These are phyloP conservation scores for Apium graveolens DNA, from an alignment of 129 eudicot species.

Conservation along the genomic window DNA sequence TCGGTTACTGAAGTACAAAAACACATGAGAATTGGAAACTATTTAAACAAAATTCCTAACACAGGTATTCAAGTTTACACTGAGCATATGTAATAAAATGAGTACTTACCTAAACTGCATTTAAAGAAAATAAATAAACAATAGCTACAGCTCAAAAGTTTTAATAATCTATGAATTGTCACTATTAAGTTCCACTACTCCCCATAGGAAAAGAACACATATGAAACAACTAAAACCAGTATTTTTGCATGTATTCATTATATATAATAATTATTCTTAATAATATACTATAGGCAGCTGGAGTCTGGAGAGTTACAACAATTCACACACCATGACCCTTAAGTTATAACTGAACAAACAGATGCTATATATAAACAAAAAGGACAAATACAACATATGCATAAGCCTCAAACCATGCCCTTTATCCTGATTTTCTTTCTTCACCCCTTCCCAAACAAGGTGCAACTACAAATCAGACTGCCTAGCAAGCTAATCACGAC, in stretches of 20 bases:
- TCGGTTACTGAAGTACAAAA: background rate
- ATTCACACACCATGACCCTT: background rate
- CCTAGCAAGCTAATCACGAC: background rate
- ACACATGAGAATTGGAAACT: background rate
- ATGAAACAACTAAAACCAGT: background rate
- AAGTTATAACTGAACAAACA: background rate
- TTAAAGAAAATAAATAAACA: background rate
- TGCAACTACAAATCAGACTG: background rate
- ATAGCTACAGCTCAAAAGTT: background rate
- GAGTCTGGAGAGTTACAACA: background rate
- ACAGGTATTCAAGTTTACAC: background rate
- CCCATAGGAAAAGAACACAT: background rate
- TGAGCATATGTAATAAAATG: background rate
- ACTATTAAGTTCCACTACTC: background rate
- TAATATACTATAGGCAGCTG: background rate
- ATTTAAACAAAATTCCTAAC: background rate
- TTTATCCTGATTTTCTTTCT: background rate
- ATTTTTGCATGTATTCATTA: background rate
- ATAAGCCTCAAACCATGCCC: background rate
- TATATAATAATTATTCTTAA: background rate
- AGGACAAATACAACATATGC: background rate
- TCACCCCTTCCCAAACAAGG: background rate
- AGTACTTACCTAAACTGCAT: background rate
- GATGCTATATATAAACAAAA: background rate
- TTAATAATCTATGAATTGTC: background rate